Base-by-base conservation (phyloP, 225 moss, liverwort and hornwort species). In the Climacium dendroides region DNA sequence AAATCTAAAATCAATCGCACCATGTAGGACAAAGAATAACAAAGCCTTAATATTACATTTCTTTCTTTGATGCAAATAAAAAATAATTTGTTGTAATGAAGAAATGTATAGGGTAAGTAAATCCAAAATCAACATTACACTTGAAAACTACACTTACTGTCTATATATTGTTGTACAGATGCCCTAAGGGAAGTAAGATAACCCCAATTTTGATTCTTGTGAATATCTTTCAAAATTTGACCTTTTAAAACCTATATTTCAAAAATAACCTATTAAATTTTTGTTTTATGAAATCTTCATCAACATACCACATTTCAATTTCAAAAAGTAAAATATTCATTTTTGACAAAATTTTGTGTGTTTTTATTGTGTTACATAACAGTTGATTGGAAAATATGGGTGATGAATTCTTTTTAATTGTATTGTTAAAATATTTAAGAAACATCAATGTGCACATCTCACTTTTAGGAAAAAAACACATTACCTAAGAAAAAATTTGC, bases 61-160 rank as follows among this genome's bases (percentile, higher is more conserved):
- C 45, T 1, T 47, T 73, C 18, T 2, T 45, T 72, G 4, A 7
- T 26, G 11, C 18, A 73, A 47, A 73, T 47, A 5, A 29, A 73
- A 20, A 5, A 23, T 28, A 0, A n/a, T n/a, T 29, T 16, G 0
- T 47, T 47, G 16, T 30, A 10, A 72, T 72, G 6, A 29, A 71
- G 10, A 45, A 6, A 0, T 48, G 11, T 4, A 7, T 4, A 30
- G 0, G 0, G 0, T 18, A 32, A 32, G 4, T 11, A 10, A 19
- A 74, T 7, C 30, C 32, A 11, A 32, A 73, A 48, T 32, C 19
- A 74, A 74, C 8, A 73, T 11, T 30, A 3, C 9, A 30, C 0
- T 30, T 47, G 2, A 32, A 48, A 30, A 19, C 11, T 30, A 19
- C 1, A 30, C 2, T 45, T 1, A 30, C 2, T n/a, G n/a, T n/a